phyloP scores from a whole-genome alignment of 345 rosid species.

The Populus pruinosa region DNA sequence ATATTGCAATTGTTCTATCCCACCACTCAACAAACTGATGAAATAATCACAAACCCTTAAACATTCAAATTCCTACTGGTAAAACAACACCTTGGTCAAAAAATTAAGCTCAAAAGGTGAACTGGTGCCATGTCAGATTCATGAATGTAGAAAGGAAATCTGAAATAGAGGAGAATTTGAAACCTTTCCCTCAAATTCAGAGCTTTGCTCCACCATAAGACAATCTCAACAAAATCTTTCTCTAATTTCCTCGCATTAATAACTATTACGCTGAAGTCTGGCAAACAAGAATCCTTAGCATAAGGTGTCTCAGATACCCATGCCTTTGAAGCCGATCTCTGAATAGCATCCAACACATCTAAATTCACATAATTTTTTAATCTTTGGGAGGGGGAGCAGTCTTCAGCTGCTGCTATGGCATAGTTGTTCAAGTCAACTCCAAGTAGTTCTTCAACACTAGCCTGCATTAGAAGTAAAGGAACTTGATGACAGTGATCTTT shows the following conservation, averaged over 20 bases:
- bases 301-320: conserved; percentile 41
- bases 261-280: conserved; percentile 27
- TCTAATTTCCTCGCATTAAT: conserved; percentile 31
- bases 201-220: conserved; percentile 43
- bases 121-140: background rate
- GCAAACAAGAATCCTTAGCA: conserved; percentile 34
- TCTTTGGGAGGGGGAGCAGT: conserved; percentile 33
- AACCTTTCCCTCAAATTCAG: conserved; percentile 36
- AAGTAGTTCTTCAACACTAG: conserved; percentile 36
- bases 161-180: background rate
- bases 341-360: conserved; percentile 40
- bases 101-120: background rate
- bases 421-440: conserved; percentile 26
- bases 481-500: background rate
- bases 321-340: conserved; percentile 37
- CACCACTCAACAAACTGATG: background rate
- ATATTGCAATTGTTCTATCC: background rate
- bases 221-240: conserved; percentile 22
- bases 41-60: background rate
- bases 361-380: conserved; percentile 24
- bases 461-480: conserved; percentile 21
- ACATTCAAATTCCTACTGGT: background rate
- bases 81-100: background rate
- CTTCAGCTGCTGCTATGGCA: conserved; percentile 38
- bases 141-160: background rate